Evolutionary conservation across 2,329 filamentous ascomycete genomes (phyloP), one percentile per base, ranked within the genome.

Genomic region (Alternaria tenuissima): DNA sequence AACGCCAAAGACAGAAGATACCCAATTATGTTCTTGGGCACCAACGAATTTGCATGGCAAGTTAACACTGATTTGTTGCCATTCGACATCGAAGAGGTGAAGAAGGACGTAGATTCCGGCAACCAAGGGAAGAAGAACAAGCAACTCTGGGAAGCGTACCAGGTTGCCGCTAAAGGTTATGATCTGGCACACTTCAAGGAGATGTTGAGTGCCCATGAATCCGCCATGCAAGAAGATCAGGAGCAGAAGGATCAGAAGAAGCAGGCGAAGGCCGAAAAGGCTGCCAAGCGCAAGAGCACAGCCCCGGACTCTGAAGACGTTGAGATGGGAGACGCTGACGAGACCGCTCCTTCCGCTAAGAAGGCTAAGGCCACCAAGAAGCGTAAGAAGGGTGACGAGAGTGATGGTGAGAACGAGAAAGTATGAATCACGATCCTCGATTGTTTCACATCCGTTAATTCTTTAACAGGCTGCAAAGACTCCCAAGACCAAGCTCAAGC

Each of bases 41-140:
- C 94, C 38, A 97, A 98, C 74, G 94, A 98, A 85, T 98, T 99
- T 81, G 91, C 92, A 38, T 99, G 94, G 94, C 92, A 94, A 66
- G 86, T 89, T 62, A 97, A 98, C 79, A 91, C 89, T 22, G 89
- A 92, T 60, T 85, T 99, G 38, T 87, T 88, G 36, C 89, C 92
- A 36, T 87, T 98, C 54, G 89, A 93, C 58, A 82, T 91, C 14
- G 88, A 90, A 53, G 88, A 89, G 26, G 89, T 94, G 65, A 87
- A 88, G 39, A 87, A 89, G 61, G 89, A 90, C 32, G 90, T 94
- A 62, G 85, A 87, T 54, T 84, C 89, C 24, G 82, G 91, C 53
- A 89, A 89, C 54, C 96, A 96, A 82, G 88, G 90, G 81, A 97
- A 97, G 84, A 89, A 91, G 83, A 87, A 88, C 74, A 96, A 96